Evolutionary conservation across 169 alveolate species (phyloP).

Genomic region (Cytauxzoon felis): DNA sequence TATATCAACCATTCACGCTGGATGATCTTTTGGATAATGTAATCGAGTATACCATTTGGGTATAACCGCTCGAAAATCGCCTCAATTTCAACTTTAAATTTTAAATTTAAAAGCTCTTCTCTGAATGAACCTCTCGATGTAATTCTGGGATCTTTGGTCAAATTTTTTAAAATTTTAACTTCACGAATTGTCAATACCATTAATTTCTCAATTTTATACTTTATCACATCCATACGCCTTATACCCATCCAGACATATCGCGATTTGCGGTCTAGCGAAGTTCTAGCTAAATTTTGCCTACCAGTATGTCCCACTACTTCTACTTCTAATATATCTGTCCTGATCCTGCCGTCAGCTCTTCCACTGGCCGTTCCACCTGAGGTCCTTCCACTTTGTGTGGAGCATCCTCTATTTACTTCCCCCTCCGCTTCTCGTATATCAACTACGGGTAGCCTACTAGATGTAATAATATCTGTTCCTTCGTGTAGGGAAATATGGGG

Average conservation of each 20-base stretch:
- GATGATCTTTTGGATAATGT: conserved; percentile 23
- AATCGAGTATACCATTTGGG: conserved; percentile 32
- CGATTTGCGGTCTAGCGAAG: no score
- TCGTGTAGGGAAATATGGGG: no score
- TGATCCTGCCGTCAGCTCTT: no score
- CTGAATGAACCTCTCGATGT: conserved; percentile 11
- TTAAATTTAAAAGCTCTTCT: conserved; percentile 24
- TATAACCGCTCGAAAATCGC: conserved; percentile 39
- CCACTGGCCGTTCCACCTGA: no score
- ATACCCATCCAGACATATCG: conserved; percentile 59
- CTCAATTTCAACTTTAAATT: conserved; percentile 51
- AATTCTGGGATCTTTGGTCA: conserved; percentile 22
- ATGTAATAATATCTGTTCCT: no score
- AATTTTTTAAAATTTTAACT: conserved; percentile 28
- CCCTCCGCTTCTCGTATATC: not conserved
- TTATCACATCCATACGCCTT: conserved; percentile 26
- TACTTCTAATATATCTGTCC: no score
- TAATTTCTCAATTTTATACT: conserved; percentile 31
- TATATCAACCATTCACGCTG: not conserved
- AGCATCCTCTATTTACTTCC: not conserved
- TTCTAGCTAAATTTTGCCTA: no score
- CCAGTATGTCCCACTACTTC: no score
- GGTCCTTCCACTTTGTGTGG: no score
- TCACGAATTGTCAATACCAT: conserved; percentile 34
- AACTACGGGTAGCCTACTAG: no score